Conservation (phyloP, 164 flowering plant genomes). For the Vitis rupestris region DNA sequence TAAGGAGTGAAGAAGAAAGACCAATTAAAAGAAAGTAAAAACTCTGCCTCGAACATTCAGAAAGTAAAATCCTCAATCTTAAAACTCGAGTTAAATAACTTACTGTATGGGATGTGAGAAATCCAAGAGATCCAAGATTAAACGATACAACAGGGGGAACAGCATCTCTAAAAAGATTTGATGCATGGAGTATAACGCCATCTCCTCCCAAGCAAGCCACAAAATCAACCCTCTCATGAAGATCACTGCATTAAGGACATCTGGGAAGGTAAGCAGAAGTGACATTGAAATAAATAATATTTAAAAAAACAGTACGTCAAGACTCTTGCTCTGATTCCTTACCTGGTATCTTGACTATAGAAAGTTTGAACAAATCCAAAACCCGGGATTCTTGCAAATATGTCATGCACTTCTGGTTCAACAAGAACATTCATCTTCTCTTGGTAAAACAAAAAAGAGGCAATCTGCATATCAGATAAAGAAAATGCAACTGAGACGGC, state of each 20-base stretch:
- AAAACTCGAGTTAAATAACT: conserved; percentile 18
- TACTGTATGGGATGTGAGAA: conserved; percentile 96
- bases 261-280: conserved; percentile 2
- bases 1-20: conserved; percentile 1
- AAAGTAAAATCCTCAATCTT: too few relatives aligned
- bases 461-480: conserved; percentile 52
- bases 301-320: conserved; percentile 6
- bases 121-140: conserved; percentile 98
- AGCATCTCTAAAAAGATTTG: conserved; percentile 90
- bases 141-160: conserved; percentile 98
- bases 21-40: neutral
- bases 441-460: conserved; percentile 81
- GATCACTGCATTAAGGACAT: conserved; percentile 60
- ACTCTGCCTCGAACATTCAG: too few relatives aligned
- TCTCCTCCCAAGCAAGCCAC: conserved; percentile 99
- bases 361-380: conserved; percentile 99
- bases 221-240: conserved; percentile 95
- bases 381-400: conserved; percentile 97
- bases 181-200: conserved; percentile 96
- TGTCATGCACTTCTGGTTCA: conserved; percentile 97
- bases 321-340: conserved; percentile 2
- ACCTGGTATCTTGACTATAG: conserved; percentile 96
- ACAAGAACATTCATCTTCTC: conserved; percentile 97
- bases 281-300: neutral
- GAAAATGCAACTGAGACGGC: conserved; percentile 3